Evolutionary conservation across 2,329 filamentous ascomycete species (phyloP), one percentile per base, ranked within the genome.

Genomic region (Penicillium freii): DNA sequence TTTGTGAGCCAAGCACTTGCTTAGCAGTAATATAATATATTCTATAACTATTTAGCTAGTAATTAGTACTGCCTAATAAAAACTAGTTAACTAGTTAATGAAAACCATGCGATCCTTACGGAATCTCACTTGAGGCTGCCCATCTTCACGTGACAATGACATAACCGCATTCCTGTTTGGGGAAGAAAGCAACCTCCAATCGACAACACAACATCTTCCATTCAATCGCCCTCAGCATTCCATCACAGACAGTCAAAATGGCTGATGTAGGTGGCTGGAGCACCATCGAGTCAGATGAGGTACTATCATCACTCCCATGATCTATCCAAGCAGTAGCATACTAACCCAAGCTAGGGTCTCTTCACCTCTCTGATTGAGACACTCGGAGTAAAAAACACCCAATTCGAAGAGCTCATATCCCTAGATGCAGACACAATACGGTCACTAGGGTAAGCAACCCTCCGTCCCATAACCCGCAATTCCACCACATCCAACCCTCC

Each of bases 281-380:
- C 77, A 97, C 93, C 39, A 97, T 97, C 72, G 93, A 97, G 78
- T 96, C 91, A 62, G 93, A 97, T 80, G 93, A 93, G 75, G 92
- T 96, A 84, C 67, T 84, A 79, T 60, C 58, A n/a, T 7, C 58
- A n/a, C 15, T 48, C 23, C 23, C 39, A 31, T n/a, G 8, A 48
- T 25, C n/a, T 17, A 34, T 44, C 23, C 8, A 23, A 58, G 3
- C 43, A 49, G 44, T 42, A 57, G 40, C 44, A 58, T 59, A 53
- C 57, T 57, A 25, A 58, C 34, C 23, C 31, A 40, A 31, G 5
- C 23, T 61, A 88, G 92, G 94, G 94, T 71, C 92, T 99, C 72
- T 99, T 99, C 80, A 99, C 94, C 63, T 96, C 92, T 71, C 86
- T 99, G 60, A 89, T 99, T 71, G 92, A 97, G 70, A 87, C 86